phyloP scores from a whole-genome alignment of 2,329 filamentous ascomycete species.

The Botrytis porri region DNA sequence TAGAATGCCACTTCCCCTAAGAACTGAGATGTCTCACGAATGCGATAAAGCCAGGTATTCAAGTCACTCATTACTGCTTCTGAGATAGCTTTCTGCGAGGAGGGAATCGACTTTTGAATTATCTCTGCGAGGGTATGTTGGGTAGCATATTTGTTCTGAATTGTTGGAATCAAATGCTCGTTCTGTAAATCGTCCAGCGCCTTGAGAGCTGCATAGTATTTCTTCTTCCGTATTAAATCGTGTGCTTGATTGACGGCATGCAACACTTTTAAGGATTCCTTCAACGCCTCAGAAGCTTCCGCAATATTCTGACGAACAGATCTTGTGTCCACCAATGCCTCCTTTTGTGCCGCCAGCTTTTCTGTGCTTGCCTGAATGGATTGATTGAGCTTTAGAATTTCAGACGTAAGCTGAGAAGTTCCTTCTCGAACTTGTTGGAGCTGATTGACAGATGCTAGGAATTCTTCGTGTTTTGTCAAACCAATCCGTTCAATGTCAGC shows the following conservation, averaged over 20 bases:
- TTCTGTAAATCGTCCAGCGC: conserved; percentile 95
- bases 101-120: conserved; percentile 93
- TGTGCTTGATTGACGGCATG: conserved; percentile 92
- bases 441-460: conserved; percentile 88
- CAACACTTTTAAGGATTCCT: conserved; percentile 87
- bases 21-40: conserved; percentile 94
- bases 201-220: conserved; percentile 91
- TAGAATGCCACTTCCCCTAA: conserved; percentile 95
- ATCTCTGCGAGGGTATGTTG: conserved; percentile 93
- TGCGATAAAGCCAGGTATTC: conserved; percentile 94
- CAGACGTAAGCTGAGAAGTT: conserved; percentile 80
- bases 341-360: conserved; percentile 90
- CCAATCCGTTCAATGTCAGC: conserved; percentile 91
- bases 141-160: conserved; percentile 80
- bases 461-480: conserved; percentile 94
- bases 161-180: conserved; percentile 74
- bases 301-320: conserved; percentile 93
- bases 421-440: conserved; percentile 89
- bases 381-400: conserved; percentile 89
- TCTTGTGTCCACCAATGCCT: conserved; percentile 86
- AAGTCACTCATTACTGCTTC: conserved; percentile 96
- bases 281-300: conserved; percentile 82
- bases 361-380: conserved; percentile 95
- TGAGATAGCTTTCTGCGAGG: conserved; percentile 87
- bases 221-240: conserved; percentile 86